These are phyloP conservation scores for Paramecium sonneborni DNA, from an alignment of 73 alveolate species.

Conservation along the genomic window DNA sequence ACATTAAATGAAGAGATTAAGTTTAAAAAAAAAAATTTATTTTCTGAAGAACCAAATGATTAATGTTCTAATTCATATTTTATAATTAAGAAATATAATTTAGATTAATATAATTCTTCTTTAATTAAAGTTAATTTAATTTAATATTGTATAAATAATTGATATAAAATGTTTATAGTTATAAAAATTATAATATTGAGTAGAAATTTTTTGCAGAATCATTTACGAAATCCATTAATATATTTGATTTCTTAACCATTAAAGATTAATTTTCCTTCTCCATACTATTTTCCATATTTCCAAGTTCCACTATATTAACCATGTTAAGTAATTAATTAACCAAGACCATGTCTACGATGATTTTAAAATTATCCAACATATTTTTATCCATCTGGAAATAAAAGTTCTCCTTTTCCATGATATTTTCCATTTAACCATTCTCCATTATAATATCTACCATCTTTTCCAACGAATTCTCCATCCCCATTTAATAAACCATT, in stretches of 20 bases:
- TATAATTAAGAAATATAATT: background rate
- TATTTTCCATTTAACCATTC: conserved; percentile 58
- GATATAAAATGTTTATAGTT: background rate
- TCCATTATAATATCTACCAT: conserved; percentile 64
- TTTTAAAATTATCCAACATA: conserved; percentile 54
- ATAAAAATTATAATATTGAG: background rate
- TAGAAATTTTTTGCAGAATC: background rate
- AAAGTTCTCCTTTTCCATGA: conserved; percentile 67
- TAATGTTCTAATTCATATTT: background rate
- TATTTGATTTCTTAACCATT: background rate
- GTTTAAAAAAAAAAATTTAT: background rate
- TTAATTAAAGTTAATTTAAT: background rate
- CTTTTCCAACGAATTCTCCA: conserved; percentile 64
- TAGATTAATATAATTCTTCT: background rate
- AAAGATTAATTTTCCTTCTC: conserved; percentile 51
- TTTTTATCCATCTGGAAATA: conserved; percentile 61
- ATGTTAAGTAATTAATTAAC: background rate
- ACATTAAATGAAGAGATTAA: background rate
- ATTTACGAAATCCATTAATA: background rate
- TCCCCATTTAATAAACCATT: conserved; percentile 67
- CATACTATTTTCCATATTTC: conserved; percentile 54
- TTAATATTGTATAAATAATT: background rate
- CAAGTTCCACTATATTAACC: conserved; percentile 59
- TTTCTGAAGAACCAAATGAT: background rate
- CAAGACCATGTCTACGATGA: background rate